These are phyloP conservation scores for Entoloma clypeatum DNA, from an alignment of 1,284 basidiomycete species.

Conservation along the genomic window DNA sequence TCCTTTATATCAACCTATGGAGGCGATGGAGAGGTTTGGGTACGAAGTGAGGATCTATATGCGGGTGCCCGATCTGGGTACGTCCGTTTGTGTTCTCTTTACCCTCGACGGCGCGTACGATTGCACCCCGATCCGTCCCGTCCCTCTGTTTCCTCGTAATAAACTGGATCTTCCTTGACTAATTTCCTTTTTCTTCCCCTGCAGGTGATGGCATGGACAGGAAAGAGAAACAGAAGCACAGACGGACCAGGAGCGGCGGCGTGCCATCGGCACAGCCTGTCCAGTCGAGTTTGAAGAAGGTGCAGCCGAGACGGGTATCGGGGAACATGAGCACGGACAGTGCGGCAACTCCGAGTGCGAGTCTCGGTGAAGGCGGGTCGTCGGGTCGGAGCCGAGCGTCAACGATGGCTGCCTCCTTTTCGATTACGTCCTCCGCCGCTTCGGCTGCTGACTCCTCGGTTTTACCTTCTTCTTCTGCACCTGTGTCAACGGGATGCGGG, in stretches of 20 bases:
- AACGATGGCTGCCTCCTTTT: conserved; percentile 2
- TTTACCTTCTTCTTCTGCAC: neutral
- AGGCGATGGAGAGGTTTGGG: conserved; percentile 67
- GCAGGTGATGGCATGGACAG: conserved; percentile 54
- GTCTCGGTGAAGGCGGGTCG: conserved; percentile 12
- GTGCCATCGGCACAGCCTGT: conserved; percentile 7
- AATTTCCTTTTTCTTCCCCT: neutral
- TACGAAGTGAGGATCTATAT: conserved; percentile 78
- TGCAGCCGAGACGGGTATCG: conserved; percentile 30
- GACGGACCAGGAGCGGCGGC: conserved; percentile 13
- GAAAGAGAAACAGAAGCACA: conserved; percentile 23
- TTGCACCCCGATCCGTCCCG: no score
- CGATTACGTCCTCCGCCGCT: conserved; percentile 1
- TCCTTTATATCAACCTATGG: conserved; percentile 80
- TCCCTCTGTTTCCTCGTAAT: no score
- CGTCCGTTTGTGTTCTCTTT: conserved; percentile 5
- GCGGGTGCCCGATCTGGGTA: conserved; percentile 68
- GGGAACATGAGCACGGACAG: conserved; percentile 31
- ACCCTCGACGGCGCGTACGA: no score
- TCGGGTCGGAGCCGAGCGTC: conserved; percentile 1
- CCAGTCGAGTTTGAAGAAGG: conserved; percentile 18
- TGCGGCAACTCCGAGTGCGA: conserved; percentile 22
- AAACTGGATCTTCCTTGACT: neutral
- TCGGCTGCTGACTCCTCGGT: neutral
- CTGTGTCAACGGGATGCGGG: no score